Base-by-base conservation (phyloP, 2,329 filamentous ascomycete species). In the Akanthomyces lecanii region DNA sequence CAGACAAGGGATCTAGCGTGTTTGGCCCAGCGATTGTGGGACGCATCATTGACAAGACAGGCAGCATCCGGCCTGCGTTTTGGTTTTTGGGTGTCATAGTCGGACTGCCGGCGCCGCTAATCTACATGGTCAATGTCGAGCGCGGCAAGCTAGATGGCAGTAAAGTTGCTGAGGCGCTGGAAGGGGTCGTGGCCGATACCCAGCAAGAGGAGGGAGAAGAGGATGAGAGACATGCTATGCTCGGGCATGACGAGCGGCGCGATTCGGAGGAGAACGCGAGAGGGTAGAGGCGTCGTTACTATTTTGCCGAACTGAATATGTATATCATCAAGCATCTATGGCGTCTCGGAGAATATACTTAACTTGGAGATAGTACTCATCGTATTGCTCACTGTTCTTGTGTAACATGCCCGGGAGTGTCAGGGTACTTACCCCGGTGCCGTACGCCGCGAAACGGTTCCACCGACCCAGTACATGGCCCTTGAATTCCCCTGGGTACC, bases 21-120 rank as follows among this genome's bases (percentile, higher is more conserved):
- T 97, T 99, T 74, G 95, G 95, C 0, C 95, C 95, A 0, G 90
- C 92, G 0, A 94, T 99, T 72, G 95, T 99, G 0, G 95, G 93
- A 1, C 86, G 88, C 14, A 97, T 99, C 67, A 97, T 95, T 14
- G 93, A 98, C 75, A 85, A 80, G 57, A 89, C 89, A 33, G 90
- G 90, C 5, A 88, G 90, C 68, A 94, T 95, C 64, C 83, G 91
- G 55, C 90, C 90, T 7, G 93, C 94, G 0, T 99, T 99, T 75
- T 92, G 90, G 82, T 99, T 99, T 73, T 79, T 99, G 47, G 92
- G 91, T 0, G 81, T 87, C 5, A 78, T 99, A n/a, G 90, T 99
- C 7, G 89, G 89, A 6, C 75, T 96, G 1, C 93, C 95, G 0
- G 87, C 93, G 18, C 91, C 92, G 1, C 78, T 98, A 57, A 91